phyloP scores from a whole-genome alignment of 2,329 filamentous ascomycete genomes.

The Seiridium unicorne region DNA sequence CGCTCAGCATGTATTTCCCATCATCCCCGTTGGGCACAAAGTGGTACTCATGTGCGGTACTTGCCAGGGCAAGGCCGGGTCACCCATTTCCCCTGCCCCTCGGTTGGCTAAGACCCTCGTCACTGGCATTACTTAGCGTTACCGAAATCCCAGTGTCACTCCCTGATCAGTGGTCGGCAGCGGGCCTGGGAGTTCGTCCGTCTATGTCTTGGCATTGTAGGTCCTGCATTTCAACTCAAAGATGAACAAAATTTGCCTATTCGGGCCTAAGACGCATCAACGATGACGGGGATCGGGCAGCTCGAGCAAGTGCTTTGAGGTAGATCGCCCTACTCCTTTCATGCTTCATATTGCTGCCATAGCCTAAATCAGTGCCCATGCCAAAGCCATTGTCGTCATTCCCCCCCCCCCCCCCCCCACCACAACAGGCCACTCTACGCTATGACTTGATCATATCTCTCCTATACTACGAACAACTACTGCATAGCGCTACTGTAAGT shows the following conservation, averaged over 20 bases:
- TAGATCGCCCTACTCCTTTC: neutral
- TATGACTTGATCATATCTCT: neutral
- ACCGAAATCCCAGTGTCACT: neutral
- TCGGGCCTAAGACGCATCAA: neutral
- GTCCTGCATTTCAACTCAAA: neutral
- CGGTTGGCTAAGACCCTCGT: neutral
- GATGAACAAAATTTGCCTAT: neutral
- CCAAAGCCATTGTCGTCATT: neutral
- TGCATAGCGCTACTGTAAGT: slow-evolving; percentile 14
- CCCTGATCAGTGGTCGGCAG: neutral
- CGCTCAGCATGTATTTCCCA: neutral
- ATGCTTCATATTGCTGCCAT: neutral
- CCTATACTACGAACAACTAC: slow-evolving; percentile 21
- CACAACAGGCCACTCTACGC: neutral
- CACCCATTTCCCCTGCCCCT: neutral
- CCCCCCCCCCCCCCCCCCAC: too few species aligned
- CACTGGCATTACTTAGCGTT: too few species aligned
- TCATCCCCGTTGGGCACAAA: neutral
- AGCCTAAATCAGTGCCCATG: neutral
- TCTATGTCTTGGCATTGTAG: slow-evolving; percentile 2
- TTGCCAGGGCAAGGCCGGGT: neutral
- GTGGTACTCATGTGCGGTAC: neutral
- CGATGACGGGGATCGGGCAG: neutral
- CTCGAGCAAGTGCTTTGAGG: neutral
- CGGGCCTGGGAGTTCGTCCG: slow-evolving; percentile 8